Conservation (phyloP, 176 grass and related monocot species). For the Saccharum spontaneum region DNA sequence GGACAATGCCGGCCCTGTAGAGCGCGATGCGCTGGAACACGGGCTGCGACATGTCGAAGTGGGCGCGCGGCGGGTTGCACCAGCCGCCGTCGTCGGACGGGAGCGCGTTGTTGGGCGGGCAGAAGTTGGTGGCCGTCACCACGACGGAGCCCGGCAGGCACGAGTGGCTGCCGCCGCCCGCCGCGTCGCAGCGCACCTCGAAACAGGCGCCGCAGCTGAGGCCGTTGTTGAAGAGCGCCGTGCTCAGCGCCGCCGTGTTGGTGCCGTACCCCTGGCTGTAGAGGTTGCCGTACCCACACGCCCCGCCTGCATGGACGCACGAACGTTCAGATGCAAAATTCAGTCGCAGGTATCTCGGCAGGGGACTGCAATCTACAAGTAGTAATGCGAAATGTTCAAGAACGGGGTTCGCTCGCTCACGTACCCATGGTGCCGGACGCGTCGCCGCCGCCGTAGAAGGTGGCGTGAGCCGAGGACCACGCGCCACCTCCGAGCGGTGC, state of each 20-base stretch:
- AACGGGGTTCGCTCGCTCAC: neutral
- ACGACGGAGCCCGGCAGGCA: conserved; percentile 77
- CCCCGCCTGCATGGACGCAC: conserved; percentile 43
- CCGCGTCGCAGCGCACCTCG: conserved; percentile 65
- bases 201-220: conserved; percentile 87
- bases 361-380: too few species aligned
- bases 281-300: conserved; percentile 90
- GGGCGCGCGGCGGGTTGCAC: conserved; percentile 79
- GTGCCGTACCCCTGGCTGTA: conserved; percentile 95
- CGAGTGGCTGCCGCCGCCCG: conserved; percentile 36
- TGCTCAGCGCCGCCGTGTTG: conserved; percentile 91
- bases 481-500: conserved; percentile 26
- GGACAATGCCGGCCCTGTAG: conserved; percentile 88
- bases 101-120: conserved; percentile 79
- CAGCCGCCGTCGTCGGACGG: conserved; percentile 79
- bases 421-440: conserved; percentile 89
- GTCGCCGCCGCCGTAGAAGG: conserved; percentile 94
- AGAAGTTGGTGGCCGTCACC: conserved; percentile 93
- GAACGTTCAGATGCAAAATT: neutral
- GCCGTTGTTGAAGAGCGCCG: conserved; percentile 87
- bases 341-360: neutral
- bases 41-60: conserved; percentile 92
- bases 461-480: conserved; percentile 75
- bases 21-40: conserved; percentile 84
- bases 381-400: neutral